phyloP scores from a whole-genome alignment of 1,284 basidiomycete genomes.

The Rhizoctonia solani region DNA sequence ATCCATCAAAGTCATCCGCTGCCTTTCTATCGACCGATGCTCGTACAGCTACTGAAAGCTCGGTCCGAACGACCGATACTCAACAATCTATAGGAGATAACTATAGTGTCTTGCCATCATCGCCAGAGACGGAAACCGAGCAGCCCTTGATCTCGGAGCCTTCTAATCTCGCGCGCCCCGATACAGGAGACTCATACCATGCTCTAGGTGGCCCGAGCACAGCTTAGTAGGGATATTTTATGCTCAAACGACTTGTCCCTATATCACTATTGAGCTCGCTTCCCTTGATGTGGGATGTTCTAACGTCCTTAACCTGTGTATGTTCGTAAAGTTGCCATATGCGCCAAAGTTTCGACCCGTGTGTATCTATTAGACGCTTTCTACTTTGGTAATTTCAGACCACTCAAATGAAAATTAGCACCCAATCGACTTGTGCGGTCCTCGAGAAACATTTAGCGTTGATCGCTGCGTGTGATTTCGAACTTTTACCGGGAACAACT shows the following conservation, averaged over 20 bases:
- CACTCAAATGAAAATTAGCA: background rate
- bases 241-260: background rate
- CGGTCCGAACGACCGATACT: slow-evolving; percentile 4
- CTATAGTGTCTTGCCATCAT: slow-evolving; percentile 16
- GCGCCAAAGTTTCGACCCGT: background rate
- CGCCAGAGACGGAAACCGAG: slow-evolving; percentile 27
- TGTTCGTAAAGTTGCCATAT: background rate
- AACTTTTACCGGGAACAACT: too few relatives aligned
- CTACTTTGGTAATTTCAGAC: background rate
- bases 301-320: background rate
- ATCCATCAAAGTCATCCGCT: slow-evolving; percentile 7
- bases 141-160: slow-evolving; percentile 24
- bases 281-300: background rate
- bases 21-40: slow-evolving; percentile 12
- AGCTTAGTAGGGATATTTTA: background rate
- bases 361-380: slow-evolving; percentile 33
- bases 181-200: slow-evolving; percentile 10
- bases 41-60: slow-evolving; percentile 12
- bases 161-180: slow-evolving; percentile 18
- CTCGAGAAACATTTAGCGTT: too few relatives aligned
- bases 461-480: too few relatives aligned
- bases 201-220: background rate
- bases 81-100: slow-evolving; percentile 12
- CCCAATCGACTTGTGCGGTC: background rate
- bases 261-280: background rate